phyloP scores from a whole-genome alignment of 306 rosid genomes.

The Cucurbita argyrosperma region DNA sequence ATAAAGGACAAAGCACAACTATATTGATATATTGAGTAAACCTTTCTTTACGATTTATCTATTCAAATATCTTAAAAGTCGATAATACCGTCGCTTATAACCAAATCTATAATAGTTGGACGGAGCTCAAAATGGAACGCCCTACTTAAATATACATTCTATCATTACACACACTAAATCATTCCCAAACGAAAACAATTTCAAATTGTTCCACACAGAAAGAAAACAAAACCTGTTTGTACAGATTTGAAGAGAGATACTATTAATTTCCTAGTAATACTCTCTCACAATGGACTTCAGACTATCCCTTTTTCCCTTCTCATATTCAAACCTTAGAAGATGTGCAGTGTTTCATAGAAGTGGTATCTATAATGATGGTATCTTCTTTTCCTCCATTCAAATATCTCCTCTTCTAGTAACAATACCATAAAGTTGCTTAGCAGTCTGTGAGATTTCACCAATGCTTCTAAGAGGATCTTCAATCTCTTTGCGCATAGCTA shows the following conservation, averaged over 20 bases:
- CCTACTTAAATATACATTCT: too few species aligned
- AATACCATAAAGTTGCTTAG: constrained; percentile 36
- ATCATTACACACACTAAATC: too few species aligned
- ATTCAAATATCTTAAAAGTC: too few species aligned
- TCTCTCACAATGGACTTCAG: background rate
- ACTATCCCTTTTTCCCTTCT: background rate
- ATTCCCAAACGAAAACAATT: too few species aligned
- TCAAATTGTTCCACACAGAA: too few species aligned
- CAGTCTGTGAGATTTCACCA: constrained; percentile 47
- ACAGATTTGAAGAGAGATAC: background rate
- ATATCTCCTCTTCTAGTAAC: constrained; percentile 15
- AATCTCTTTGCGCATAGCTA: constrained; percentile 41
- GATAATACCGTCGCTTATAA: too few species aligned
- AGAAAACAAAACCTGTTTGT: background rate
- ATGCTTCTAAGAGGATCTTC: constrained; percentile 40
- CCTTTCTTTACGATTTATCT: too few species aligned
- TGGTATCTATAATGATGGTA: background rate
- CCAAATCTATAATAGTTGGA: too few species aligned
- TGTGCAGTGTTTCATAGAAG: background rate
- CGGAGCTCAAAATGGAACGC: too few species aligned
- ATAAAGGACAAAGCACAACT: too few species aligned
- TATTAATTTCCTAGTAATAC: background rate
- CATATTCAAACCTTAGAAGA: background rate
- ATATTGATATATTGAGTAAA: too few species aligned
- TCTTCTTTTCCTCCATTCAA: background rate